These are phyloP conservation scores for Silene conica DNA, from an alignment of 148 eudicot genomes.

Conservation along the genomic window DNA sequence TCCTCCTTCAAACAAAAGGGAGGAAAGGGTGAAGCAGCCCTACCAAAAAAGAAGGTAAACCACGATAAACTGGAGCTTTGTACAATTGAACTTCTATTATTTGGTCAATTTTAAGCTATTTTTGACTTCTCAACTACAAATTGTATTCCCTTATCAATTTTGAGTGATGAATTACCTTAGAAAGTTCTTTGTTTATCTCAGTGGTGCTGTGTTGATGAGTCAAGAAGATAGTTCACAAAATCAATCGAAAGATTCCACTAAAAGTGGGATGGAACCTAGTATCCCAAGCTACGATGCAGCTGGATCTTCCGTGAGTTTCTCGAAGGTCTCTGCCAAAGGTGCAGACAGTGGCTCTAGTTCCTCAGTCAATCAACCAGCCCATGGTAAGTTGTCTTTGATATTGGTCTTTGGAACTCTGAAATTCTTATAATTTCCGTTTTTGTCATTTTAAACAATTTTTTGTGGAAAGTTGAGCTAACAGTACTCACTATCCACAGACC, in stretches of 20 bases:
- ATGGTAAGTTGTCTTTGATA: no score
- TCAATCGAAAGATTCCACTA: slow-evolving; percentile 27
- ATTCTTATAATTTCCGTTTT: no score
- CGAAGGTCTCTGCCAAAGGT: slow-evolving; percentile 16
- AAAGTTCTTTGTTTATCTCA: slow-evolving; percentile 23
- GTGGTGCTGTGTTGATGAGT: slow-evolving; percentile 31
- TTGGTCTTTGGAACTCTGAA: slow-evolving; percentile 28
- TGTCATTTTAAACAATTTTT: not conserved
- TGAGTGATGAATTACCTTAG: not conserved
- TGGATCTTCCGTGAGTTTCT: slow-evolving; percentile 25
- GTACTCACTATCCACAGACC: not conserved
- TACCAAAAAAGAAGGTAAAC: not conserved
- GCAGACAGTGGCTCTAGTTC: slow-evolving; percentile 27
- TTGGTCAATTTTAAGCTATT: not conserved
- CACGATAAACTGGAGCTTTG: not conserved
- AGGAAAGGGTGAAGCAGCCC: no score
- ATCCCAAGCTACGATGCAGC: slow-evolving; percentile 22
- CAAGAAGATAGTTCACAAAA: slow-evolving; percentile 30
- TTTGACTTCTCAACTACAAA: not conserved
- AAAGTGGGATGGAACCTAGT: slow-evolving; percentile 28
- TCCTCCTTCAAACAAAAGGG: no score
- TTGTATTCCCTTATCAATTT: not conserved
- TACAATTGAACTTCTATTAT: not conserved
- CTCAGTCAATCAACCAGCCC: not conserved
- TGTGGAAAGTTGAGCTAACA: no score